Base-by-base conservation (phyloP, 2,329 filamentous ascomycete genomes). In the Alternaria burnsii region DNA sequence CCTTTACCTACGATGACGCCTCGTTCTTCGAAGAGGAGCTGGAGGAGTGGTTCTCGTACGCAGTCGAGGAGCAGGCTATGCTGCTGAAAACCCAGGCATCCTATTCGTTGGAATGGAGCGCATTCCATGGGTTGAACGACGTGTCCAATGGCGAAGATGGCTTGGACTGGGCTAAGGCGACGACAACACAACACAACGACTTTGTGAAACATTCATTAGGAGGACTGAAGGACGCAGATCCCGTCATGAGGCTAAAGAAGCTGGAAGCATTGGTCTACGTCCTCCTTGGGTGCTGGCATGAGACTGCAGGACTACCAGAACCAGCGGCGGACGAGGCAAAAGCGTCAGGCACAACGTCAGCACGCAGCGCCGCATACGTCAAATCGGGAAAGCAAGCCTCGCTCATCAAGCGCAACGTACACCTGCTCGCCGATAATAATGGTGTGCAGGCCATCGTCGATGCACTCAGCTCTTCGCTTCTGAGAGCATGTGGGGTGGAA, bases 41-140 rank as follows among this genome's bases (percentile, higher is more conserved):
- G 48, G 93, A 98, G 76, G 95, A 99, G 81, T 99, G 95, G 95
- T 99, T 99, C 79, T 89, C 90, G 54, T 97, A 98, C 79, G 91
- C 91, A 70, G 89, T 93, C 63, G 91, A 91, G 79, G 94, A 98
- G 76, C 91, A 92, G 80, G 86, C 90, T 47, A 89, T 94, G 71
- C 83, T 97, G 50, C 86, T 91, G 54, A 87, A 89, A 54, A 89
- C 91, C 20, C 91, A 92, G 73, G 84, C 88, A 38, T 88, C 89
- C 2, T 98, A 97, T 73, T 87, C 93, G 65, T 87, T 88, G 75
- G 87, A 89, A 73, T 97, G 92, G 92, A 76, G 67, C 55, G 55
- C 60, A 8, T 77, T 70, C 55, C 64, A 72, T 47, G 75, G 71
- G 16, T 80, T 85, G 69, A 69, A 78, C 76, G 59, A 73, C 71